phyloP scores from a whole-genome alignment of 371 early-diverging fungal species.

The Edhazardia aedis region DNA sequence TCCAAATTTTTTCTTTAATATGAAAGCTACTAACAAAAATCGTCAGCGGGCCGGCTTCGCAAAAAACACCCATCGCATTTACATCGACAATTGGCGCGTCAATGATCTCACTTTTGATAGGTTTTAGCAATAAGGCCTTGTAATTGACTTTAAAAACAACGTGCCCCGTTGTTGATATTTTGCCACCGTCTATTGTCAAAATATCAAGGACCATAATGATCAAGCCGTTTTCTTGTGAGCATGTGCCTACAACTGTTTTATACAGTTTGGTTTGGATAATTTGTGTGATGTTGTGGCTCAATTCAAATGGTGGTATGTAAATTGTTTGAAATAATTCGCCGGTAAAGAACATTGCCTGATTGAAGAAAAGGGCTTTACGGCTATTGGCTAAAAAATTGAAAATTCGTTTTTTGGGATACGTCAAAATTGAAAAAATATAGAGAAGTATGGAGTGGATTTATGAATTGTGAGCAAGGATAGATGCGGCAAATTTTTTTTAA shows the following conservation, averaged over 20 bases:
- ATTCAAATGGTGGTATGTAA: neutral
- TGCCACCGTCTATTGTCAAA: slow-evolving; percentile 30
- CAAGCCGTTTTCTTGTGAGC: slow-evolving; percentile 34
- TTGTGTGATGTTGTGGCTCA: neutral
- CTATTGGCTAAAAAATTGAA: no score
- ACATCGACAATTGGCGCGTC: slow-evolving; percentile 44
- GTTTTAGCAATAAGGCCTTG: slow-evolving; percentile 41
- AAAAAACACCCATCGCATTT: slow-evolving; percentile 46
- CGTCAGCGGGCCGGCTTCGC: slow-evolving; percentile 42
- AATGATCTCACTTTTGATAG: slow-evolving; percentile 38
- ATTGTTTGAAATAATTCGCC: no score
- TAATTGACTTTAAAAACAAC: slow-evolving; percentile 41
- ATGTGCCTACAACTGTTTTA: slow-evolving; percentile 40
- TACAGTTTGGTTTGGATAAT: neutral
- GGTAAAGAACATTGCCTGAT: no score
- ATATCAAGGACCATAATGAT: slow-evolving; percentile 37
- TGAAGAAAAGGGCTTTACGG: no score
- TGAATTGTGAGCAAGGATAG: no score
- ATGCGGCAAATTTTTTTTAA: no score
- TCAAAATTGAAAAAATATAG: no score
- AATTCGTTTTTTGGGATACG: no score
- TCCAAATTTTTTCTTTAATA: slow-evolving; percentile 24
- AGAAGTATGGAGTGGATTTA: no score
- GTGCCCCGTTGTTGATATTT: slow-evolving; percentile 24
- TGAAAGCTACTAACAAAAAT: slow-evolving; percentile 46